A percentile compares a stretch with the other conserved stretches of the same genome.
These are phyloP conservation scores for Dactylellina drechsleri DNA, from an alignment of 2,329 filamentous ascomycete genomes.

Conservation along the genomic window DNA sequence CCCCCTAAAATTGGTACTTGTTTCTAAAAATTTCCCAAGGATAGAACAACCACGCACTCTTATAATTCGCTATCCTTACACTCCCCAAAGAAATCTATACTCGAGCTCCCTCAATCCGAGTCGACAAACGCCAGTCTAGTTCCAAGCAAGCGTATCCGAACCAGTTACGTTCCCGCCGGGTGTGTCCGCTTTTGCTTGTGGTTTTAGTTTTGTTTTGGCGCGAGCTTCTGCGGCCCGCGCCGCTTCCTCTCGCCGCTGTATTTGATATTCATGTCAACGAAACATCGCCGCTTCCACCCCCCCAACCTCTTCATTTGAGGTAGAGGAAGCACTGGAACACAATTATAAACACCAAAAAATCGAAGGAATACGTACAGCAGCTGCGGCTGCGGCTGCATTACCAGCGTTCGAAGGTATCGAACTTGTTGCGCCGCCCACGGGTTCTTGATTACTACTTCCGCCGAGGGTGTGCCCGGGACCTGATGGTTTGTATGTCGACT, in stretches of 20 bases:
- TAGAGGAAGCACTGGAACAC: not conserved
- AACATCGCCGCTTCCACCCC: too few species aligned
- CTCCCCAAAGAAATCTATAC: too few species aligned
- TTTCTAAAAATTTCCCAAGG: too few species aligned
- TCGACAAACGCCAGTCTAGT: conserved; percentile 16
- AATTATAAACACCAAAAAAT: too few species aligned
- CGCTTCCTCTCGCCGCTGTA: conserved; percentile 50
- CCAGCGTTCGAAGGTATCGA: conserved; percentile 45
- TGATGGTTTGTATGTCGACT: conserved; percentile 35
- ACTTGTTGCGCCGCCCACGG: conserved; percentile 31
- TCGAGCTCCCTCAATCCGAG: too few species aligned
- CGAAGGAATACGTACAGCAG: conserved; percentile 32
- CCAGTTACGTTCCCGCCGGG: conserved; percentile 27
- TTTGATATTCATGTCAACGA: too few species aligned
- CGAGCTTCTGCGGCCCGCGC: conserved; percentile 40
- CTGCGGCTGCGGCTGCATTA: conserved; percentile 40
- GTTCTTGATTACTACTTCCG: conserved; percentile 9
- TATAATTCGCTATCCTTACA: too few species aligned
- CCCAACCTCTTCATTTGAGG: not conserved
- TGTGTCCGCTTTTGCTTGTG: conserved; percentile 22
- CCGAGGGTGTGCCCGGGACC: conserved; percentile 48
- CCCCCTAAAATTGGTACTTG: too few species aligned
- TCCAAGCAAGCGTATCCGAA: conserved; percentile 53
- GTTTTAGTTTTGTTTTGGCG: conserved; percentile 50
- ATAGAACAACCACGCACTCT: too few species aligned